Conservation (phyloP, 2,329 filamentous ascomycete genomes). For the Harringtonia lauricola region DNA sequence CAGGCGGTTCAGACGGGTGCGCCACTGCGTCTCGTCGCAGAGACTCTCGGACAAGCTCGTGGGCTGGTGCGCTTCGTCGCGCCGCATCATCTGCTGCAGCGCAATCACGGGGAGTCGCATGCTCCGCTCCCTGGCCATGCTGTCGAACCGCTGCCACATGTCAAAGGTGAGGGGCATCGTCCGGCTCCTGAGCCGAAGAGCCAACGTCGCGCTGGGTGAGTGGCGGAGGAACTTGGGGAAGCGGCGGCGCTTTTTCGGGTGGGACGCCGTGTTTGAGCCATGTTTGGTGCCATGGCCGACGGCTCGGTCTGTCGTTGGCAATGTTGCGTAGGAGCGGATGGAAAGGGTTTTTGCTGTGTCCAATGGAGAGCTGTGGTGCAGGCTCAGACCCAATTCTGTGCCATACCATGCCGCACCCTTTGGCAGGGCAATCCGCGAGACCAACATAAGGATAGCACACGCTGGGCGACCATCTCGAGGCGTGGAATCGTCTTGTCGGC, state of each 20-base stretch:
- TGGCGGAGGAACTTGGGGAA: constrained; percentile 10
- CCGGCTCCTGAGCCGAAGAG: constrained; percentile 8
- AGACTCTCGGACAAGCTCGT: constrained; percentile 13
- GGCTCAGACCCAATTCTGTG: neutral
- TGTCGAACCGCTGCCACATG: constrained; percentile 9
- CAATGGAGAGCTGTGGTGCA: neutral
- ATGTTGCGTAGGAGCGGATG: neutral
- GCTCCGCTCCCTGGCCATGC: constrained; percentile 13
- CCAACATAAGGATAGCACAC: constrained; percentile 12
- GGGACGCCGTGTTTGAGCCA: neutral
- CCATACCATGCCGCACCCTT: constrained; percentile 8
- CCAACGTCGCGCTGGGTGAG: constrained; percentile 11
- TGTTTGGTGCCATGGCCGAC: neutral
- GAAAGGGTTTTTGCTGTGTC: neutral
- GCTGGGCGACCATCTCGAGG: constrained; percentile 14
- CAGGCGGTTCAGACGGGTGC: constrained; percentile 18
- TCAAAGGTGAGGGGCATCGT: constrained; percentile 7
- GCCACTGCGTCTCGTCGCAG: constrained; percentile 18
- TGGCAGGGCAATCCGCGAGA: constrained; percentile 13
- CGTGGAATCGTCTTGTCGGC: neutral
- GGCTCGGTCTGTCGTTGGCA: neutral
- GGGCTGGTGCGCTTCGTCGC: constrained; percentile 11
- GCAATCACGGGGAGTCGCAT: constrained; percentile 15
- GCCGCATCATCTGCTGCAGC: constrained; percentile 14
- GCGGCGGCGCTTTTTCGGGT: neutral